A percentile compares a stretch with the other conserved stretches of the same genome.
Evolutionary conservation across 1,139 yeast species (phyloP).

Genomic region (Geotrichum siamense): DNA sequence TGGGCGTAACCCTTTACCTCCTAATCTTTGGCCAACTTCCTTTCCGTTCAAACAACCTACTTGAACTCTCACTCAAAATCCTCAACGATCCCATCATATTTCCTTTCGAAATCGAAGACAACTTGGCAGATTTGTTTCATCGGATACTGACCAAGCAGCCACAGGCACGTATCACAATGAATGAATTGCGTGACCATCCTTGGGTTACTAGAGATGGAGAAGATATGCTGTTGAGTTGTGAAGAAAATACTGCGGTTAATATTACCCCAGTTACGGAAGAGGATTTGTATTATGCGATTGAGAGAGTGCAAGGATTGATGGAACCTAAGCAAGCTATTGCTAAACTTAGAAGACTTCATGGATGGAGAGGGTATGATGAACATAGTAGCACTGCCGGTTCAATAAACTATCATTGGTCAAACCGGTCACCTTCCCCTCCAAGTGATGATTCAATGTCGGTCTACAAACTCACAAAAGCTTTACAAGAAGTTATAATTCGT

Average conservation of each 20-base stretch:
- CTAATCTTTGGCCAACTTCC: slow-evolving; percentile 38
- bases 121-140: slow-evolving; percentile 27
- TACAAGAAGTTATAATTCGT: slow-evolving; percentile 28
- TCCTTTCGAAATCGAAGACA: slow-evolving; percentile 18
- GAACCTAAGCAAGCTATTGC: slow-evolving; percentile 28
- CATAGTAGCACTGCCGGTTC: slow-evolving; percentile 1
- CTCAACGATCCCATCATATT: slow-evolving; percentile 24
- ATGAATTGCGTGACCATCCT: slow-evolving; percentile 47
- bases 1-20: slow-evolving; percentile 56
- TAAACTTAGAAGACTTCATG: slow-evolving; percentile 28
- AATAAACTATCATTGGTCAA: background rate
- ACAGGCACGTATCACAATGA: slow-evolving; percentile 46
- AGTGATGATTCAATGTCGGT: slow-evolving; percentile 21
- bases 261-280: slow-evolving; percentile 36
- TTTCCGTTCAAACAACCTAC: slow-evolving; percentile 37
- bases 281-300: slow-evolving; percentile 36
- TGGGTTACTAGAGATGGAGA: slow-evolving; percentile 46
- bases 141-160: slow-evolving; percentile 47
- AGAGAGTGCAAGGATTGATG: slow-evolving; percentile 28
- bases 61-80: slow-evolving; percentile 43
- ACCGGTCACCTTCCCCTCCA: slow-evolving; percentile 3
- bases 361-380: slow-evolving; percentile 25
- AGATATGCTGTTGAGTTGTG: slow-evolving; percentile 33
- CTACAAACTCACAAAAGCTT: slow-evolving; percentile 29
- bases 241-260: slow-evolving; percentile 35